Evolutionary conservation across 371 early-diverging fungal genomes (phyloP), one percentile per base, ranked within the genome.

Genomic region (Parasitella parasitica): DNA sequence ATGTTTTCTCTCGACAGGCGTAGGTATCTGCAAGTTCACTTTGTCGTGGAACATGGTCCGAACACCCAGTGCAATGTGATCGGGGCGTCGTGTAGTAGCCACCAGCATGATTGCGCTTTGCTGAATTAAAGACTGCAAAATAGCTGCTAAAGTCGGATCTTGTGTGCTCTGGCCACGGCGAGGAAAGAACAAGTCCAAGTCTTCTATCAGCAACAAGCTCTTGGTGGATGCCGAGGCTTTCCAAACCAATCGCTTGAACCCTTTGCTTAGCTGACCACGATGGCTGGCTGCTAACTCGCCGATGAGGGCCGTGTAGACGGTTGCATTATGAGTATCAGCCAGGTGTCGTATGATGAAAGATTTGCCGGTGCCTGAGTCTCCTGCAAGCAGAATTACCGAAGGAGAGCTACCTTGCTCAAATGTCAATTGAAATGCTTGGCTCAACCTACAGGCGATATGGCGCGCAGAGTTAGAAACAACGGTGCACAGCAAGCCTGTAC

Each of bases 111-210:
- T 12, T 2, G 43, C 34, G 0, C 26, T 20, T 26, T 52, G 20
- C 1, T 48, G 28, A 2, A 56, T n/a, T 0, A 59, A 18, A n/a
- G 20, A 12, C n/a, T 39, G 18, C 7, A 63, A 15, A 20, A 56
- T 20, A 9, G 57, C 24, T 11, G 57, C 18, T 1, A 70, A 54
- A 7, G 26, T 18, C 9, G 35, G 24, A 51, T 69, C 61, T 35
- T 66, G 54, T 12, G 32, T 8, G 6, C 75, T 72, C 16, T 75
- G 67, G 3, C 71, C 70, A n/a, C 77, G 68, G 27, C 66, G 59
- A 20, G 86, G 81, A 53, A 82, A 86, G 13, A 84, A 55, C 6
- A 81, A 51, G 49, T 87, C 88, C 1, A 87, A 64, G 57, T 86
- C 84, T 35, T 87, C 85, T 15, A 87, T 58, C 16, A 86, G 43